phyloP scores from a whole-genome alignment of 139 green algal species.

The Cymbomonas tetramitiformis region DNA sequence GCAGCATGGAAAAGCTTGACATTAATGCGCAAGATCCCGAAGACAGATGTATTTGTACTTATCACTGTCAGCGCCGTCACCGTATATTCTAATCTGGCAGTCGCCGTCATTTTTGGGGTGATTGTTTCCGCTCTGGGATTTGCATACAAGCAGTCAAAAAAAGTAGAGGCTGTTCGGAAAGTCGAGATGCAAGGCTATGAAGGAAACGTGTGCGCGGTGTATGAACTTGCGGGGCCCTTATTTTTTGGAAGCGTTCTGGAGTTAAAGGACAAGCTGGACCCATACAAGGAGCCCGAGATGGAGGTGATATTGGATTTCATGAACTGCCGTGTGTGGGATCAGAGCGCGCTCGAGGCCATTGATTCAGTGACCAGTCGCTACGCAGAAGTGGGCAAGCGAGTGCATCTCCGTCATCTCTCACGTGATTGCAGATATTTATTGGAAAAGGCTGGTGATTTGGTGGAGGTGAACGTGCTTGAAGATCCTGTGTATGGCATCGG shows the following conservation, averaged over 20 bases:
- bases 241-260: conserved; percentile 19
- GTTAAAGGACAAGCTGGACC: conserved; percentile 12
- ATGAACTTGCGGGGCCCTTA: conserved; percentile 14
- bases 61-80: conserved; percentile 16
- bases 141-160: conserved; percentile 14
- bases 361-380: background rate
- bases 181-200: conserved; percentile 1
- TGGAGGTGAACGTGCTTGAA: conserved; percentile 20
- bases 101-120: conserved; percentile 23
- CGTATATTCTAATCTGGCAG: conserved; percentile 19
- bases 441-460: conserved; percentile 12
- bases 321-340: conserved; percentile 18
- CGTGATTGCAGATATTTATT: conserved; percentile 14
- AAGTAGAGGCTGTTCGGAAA: background rate
- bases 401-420: conserved; percentile 14
- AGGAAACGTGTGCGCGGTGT: conserved; percentile 3
- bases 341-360: conserved; percentile 7
- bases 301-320: conserved; percentile 18
- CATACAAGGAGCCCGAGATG: background rate
- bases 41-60: conserved; percentile 20
- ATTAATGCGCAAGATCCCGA: conserved; percentile 16
- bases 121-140: conserved; percentile 17
- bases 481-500: conserved; percentile 20
- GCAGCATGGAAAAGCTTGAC: conserved; percentile 4
- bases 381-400: background rate